phyloP scores from a whole-genome alignment of 345 rosid genomes.

The Gossypioides kirkii region DNA sequence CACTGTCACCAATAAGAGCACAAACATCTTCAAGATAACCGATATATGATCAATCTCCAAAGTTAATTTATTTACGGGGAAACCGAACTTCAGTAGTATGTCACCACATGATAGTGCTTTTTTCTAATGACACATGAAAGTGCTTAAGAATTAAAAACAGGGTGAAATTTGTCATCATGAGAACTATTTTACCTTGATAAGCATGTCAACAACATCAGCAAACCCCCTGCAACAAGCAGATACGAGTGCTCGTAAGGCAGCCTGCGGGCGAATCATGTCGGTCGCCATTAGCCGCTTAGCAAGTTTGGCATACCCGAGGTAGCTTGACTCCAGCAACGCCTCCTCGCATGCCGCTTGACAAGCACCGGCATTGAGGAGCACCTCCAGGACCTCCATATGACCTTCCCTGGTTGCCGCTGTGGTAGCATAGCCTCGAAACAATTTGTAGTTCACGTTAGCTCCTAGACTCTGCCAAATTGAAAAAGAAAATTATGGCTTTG shows the following conservation, averaged over 20 bases:
- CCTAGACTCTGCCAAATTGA: conserved; percentile 42
- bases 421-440: conserved; percentile 56
- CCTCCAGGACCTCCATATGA: conserved; percentile 38
- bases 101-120: too few relatives aligned
- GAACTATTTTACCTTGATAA: conserved; percentile 35
- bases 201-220: conserved; percentile 40
- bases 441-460: conserved; percentile 50
- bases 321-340: conserved; percentile 61
- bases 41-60: background rate
- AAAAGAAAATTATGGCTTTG: background rate
- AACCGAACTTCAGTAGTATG: background rate
- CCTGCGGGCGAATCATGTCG: conserved; percentile 22
- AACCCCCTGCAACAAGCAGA: conserved; percentile 60
- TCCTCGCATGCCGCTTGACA: conserved; percentile 58
- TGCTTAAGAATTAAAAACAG: background rate
- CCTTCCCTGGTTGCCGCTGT: conserved; percentile 60
- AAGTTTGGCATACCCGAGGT: conserved; percentile 37
- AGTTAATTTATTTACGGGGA: background rate
- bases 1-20: conserved; percentile 30
- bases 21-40: background rate
- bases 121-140: too few relatives aligned
- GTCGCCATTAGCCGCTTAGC: conserved; percentile 37
- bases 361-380: conserved; percentile 46
- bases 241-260: conserved; percentile 51
- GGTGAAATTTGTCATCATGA: background rate